Conservation (phyloP, 1,284 basidiomycete genomes). For the Ganoderma resinaceum region DNA sequence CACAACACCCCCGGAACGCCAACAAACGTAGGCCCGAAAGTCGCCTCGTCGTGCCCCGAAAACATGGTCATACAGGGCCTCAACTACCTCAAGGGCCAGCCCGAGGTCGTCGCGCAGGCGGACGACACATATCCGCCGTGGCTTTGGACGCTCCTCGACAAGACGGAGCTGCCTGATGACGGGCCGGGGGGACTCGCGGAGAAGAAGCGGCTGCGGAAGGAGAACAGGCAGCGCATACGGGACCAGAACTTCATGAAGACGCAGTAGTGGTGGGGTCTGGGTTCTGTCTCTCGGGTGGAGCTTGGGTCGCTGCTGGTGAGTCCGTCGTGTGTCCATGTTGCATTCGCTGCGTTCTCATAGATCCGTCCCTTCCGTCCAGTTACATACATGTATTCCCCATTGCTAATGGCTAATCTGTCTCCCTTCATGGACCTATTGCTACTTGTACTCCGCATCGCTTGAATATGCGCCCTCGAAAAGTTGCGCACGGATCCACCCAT, state of each 20-base stretch:
- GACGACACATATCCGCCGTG: conserved; percentile 91
- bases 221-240: conserved; percentile 71
- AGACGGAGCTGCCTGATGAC: conserved; percentile 66
- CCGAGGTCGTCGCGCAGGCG: conserved; percentile 78
- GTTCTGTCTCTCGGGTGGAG: conserved; percentile 5
- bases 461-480: neutral
- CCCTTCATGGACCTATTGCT: too few relatives aligned
- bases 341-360: neutral
- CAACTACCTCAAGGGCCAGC: conserved; percentile 85
- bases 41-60: conserved; percentile 65
- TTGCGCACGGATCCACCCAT: neutral
- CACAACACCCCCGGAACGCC: neutral
- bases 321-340: neutral
- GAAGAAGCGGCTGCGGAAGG: conserved; percentile 63
- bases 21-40: conserved; percentile 10
- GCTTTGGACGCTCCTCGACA: conserved; percentile 83
- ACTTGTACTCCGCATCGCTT: too few relatives aligned
- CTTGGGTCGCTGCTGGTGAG: conserved; percentile 22
- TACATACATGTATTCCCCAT: conserved; percentile 25
- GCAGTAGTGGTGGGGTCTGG: conserved; percentile 56
- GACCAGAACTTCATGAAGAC: conserved; percentile 82
- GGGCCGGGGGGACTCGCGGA: conserved; percentile 76
- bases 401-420: conserved; percentile 15
- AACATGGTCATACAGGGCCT: conserved; percentile 81
- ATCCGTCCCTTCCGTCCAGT: neutral